phyloP scores from a whole-genome alignment of 257 asterid species.

The Ligustrum vulgare region DNA sequence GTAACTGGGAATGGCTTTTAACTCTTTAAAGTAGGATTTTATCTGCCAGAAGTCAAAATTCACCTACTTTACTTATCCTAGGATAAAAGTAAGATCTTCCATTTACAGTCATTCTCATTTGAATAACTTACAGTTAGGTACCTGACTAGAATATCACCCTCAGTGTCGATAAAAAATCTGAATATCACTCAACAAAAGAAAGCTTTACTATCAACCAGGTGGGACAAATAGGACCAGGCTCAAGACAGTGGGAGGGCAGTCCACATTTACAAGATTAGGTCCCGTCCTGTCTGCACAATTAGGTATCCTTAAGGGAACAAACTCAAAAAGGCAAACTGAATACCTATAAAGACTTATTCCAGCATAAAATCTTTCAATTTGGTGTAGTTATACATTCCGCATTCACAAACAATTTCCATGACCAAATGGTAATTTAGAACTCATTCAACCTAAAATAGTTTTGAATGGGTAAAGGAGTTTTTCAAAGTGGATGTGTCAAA shows the following conservation, averaged over 20 bases:
- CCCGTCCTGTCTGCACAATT: neutral
- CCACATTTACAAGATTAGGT: neutral
- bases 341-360: neutral
- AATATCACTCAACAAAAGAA: neutral
- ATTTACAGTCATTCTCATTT: no score
- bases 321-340: neutral
- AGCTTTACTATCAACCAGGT: neutral
- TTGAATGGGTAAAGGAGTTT: neutral
- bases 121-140: no score
- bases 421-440: neutral
- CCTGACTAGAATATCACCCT: neutral
- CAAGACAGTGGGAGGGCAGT: neutral
- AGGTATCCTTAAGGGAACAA: neutral
- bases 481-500: neutral
- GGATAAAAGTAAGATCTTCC: no score
- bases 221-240: neutral
- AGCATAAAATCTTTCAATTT: neutral
- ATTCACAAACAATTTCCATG: neutral
- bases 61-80: no score
- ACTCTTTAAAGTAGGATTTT: no score
- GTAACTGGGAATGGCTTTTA: no score
- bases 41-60: no score
- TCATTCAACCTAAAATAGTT: neutral
- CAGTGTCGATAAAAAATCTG: no score
- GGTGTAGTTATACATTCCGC: neutral